Conservation (phyloP, 169 alveolate species). For the Plasmodium yoelii region DNA sequence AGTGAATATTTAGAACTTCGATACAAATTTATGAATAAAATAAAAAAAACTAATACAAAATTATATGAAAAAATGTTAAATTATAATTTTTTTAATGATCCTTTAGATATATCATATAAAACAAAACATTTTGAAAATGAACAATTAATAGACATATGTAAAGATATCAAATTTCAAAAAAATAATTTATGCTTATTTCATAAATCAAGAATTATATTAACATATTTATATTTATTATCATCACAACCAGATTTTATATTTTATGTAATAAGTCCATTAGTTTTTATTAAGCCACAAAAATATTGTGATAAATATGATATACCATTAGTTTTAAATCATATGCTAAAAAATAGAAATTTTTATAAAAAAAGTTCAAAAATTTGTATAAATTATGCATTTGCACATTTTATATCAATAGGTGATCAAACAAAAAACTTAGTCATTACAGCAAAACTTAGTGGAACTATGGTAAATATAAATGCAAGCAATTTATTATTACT, state of each 20-base stretch:
- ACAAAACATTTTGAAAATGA: constrained; percentile 43
- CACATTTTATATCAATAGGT: constrained; percentile 63
- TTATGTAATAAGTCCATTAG: constrained; percentile 63
- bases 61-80: constrained; percentile 48
- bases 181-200: constrained; percentile 55
- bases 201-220: constrained; percentile 60
- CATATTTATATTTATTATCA: constrained; percentile 53
- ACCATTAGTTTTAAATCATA: constrained; percentile 67
- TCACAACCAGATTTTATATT: constrained; percentile 55
- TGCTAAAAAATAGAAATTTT: constrained; percentile 66
- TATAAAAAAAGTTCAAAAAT: constrained; percentile 61
- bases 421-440: constrained; percentile 30
- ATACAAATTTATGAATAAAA: constrained; percentile 34
- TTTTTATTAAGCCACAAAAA: constrained; percentile 67
- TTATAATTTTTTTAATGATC: constrained; percentile 77
- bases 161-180: constrained; percentile 57
- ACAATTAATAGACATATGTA: constrained; percentile 55
- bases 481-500: constrained; percentile 33
- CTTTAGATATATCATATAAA: constrained; percentile 70
- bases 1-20: constrained; percentile 58
- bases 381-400: constrained; percentile 77
- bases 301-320: constrained; percentile 68
- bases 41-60: constrained; percentile 29
- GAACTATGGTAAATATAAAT: constrained; percentile 65
- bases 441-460: constrained; percentile 63